A percentile compares a stretch with the other conserved stretches of the same genome.
These are phyloP conservation scores for Stephanodiscus triporus DNA, from an alignment of 108 stramenopile genomes.

Conservation along the genomic window DNA sequence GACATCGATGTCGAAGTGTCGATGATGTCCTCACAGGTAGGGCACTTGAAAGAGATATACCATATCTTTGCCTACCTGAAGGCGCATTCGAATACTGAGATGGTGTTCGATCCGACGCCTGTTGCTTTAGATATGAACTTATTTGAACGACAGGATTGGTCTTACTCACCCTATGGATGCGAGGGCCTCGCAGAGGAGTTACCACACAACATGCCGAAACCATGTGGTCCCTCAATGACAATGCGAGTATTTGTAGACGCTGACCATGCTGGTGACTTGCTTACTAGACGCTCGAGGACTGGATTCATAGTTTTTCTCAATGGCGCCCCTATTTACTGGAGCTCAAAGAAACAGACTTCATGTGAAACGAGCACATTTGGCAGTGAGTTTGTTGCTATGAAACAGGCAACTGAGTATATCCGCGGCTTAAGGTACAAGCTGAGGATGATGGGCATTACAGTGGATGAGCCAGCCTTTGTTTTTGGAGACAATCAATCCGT, in stretches of 20 bases:
- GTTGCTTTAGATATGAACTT: constrained; percentile 23
- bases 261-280: constrained; percentile 7
- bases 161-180: constrained; percentile 29
- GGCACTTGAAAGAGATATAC: constrained; percentile 49
- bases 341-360: constrained; percentile 55
- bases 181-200: constrained; percentile 19
- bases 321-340: constrained; percentile 39
- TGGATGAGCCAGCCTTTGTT: constrained; percentile 22
- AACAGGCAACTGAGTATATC: constrained; percentile 41
- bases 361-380: constrained; percentile 62
- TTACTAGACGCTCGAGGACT: constrained; percentile 22
- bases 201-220: constrained; percentile 25
- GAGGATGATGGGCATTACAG: constrained; percentile 61
- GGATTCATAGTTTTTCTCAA: constrained; percentile 22
- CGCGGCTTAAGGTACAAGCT: constrained; percentile 60
- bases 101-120: constrained; percentile 54
- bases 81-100: constrained; percentile 28
- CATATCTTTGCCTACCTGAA: constrained; percentile 51
- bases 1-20: too few species aligned
- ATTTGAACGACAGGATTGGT: constrained; percentile 43
- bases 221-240: constrained; percentile 30
- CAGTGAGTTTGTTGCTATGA: constrained; percentile 61
- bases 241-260: constrained; percentile 14
- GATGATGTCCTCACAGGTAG: too few species aligned
- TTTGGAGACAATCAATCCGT: constrained; percentile 39